Percentiles rank a stretch among this genome's conserved stretches.
Evolutionary conservation across 495 filamentous ascomycete genomes (phyloP).

Genomic region (Chaetomidium leptoderma): DNA sequence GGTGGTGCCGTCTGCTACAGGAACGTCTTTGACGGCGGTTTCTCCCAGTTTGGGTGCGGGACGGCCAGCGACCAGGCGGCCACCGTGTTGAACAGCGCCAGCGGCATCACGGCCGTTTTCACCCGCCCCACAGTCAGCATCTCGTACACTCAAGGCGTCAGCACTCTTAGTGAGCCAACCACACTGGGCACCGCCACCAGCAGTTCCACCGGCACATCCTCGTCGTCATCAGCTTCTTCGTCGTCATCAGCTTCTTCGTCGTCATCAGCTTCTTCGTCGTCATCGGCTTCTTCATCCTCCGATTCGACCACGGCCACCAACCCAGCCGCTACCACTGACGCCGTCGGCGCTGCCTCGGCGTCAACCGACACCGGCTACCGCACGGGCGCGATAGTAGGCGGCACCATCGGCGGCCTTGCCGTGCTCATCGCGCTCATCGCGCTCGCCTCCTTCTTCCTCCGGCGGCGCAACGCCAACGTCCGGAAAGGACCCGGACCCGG

Average conservation of each 20-base stretch:
- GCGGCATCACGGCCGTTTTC: conserved; percentile 31
- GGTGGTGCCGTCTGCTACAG: conserved; percentile 43
- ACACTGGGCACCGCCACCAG: conserved; percentile 29
- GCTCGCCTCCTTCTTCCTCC: conserved; percentile 24
- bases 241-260: conserved; percentile 3
- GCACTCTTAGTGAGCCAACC: conserved; percentile 35
- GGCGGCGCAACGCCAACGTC: conserved; percentile 34
- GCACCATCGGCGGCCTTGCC: conserved; percentile 28
- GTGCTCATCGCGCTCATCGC: conserved; percentile 10
- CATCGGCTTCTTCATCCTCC: conserved; percentile 10
- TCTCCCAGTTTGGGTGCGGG: conserved; percentile 47
- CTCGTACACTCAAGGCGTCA: conserved; percentile 32
- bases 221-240: conserved; percentile 8
- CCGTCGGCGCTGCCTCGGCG: conserved; percentile 11
- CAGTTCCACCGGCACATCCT: conserved; percentile 9
- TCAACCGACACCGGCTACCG: conserved; percentile 24
- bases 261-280: conserved; percentile 19
- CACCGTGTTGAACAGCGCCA: conserved; percentile 39
- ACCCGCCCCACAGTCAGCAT: conserved; percentile 30
- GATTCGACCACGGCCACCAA: conserved; percentile 16
- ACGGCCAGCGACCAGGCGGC: conserved; percentile 42
- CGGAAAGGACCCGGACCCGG: conserved; percentile 33
- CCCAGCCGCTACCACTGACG: conserved; percentile 15
- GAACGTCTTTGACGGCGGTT: conserved; percentile 48
- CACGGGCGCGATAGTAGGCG: conserved; percentile 45